Evolutionary conservation across 495 filamentous ascomycete genomes (phyloP).

Genomic region (Penicillium chermesinum): DNA sequence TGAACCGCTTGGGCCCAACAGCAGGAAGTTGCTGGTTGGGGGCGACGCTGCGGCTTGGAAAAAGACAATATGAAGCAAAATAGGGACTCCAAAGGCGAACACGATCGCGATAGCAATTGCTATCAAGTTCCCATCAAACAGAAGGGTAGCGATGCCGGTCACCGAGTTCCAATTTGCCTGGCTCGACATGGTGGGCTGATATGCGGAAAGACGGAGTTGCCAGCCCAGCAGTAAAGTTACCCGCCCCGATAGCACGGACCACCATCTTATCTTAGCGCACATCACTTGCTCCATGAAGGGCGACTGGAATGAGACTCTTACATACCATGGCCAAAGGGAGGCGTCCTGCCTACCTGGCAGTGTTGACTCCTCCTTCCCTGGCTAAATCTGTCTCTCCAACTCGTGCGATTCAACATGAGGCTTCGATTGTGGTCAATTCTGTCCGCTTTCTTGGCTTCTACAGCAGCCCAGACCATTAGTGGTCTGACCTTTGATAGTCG

Average conservation of each 20-base stretch:
- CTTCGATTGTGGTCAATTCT: conserved; percentile 36
- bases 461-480: conserved; percentile 52
- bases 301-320: conserved; percentile 11
- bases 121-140: conserved; percentile 40
- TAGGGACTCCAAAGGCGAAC: conserved; percentile 65
- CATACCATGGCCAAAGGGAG: conserved; percentile 17
- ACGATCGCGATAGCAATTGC: conserved; percentile 61
- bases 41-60: conserved; percentile 60
- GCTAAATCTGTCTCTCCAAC: conserved; percentile 1
- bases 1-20: conserved; percentile 75
- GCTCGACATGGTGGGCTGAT: conserved; percentile 25
- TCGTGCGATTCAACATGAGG: conserved; percentile 27
- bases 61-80: conserved; percentile 73
- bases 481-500: conserved; percentile 47
- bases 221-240: neutral
- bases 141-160: conserved; percentile 33
- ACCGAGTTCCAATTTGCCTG: conserved; percentile 33
- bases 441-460: conserved; percentile 36
- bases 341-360: neutral
- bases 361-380: conserved; percentile 2
- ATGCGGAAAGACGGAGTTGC: conserved; percentile 4
- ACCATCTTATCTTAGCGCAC: conserved; percentile 14
- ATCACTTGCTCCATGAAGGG: conserved; percentile 5
- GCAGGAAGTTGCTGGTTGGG: conserved; percentile 72
- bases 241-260: conserved; percentile 19